Conservation (phyloP, 2,329 filamentous ascomycete species). For the Periglandula ipomoeae region DNA sequence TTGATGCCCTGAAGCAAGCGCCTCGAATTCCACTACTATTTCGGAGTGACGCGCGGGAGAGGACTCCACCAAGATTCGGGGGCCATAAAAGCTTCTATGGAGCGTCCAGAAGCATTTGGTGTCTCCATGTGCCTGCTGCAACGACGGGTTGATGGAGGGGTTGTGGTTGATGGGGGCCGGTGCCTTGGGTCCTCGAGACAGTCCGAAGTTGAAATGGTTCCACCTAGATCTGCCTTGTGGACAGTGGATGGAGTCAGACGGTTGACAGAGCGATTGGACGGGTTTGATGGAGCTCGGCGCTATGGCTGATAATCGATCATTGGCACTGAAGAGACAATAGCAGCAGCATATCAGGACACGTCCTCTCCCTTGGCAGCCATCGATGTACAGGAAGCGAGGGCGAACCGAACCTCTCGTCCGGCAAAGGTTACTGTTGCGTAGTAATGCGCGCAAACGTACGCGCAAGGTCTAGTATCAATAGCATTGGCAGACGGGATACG, state of each 20-base stretch:
- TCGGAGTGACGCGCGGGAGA: constrained; percentile 7
- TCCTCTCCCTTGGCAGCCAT: neutral
- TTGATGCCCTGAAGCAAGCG: constrained; percentile 1
- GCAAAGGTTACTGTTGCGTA: neutral
- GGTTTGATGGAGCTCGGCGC: neutral
- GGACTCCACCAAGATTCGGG: constrained; percentile 12
- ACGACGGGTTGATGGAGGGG: constrained; percentile 10
- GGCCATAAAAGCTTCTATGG: constrained; percentile 16
- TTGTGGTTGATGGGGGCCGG: constrained; percentile 7
- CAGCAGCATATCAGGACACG: neutral
- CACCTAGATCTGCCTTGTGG: constrained; percentile 16
- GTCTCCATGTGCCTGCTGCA: constrained; percentile 9
- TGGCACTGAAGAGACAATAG: neutral
- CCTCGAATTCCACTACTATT: constrained; percentile 11
- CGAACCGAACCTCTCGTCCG: too few species aligned
- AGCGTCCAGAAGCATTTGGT: constrained; percentile 14
- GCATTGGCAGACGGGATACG: constrained; percentile 1
- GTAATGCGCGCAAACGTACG: neutral
- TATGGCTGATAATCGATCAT: neutral
- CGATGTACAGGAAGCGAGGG: too few species aligned
- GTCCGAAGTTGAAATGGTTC: constrained; percentile 11
- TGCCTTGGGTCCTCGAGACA: constrained; percentile 9
- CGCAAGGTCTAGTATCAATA: neutral
- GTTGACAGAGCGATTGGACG: constrained; percentile 7
- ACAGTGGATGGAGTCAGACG: constrained; percentile 8